phyloP scores from a whole-genome alignment of 345 rosid genomes.

The Hypericum androsaemum region DNA sequence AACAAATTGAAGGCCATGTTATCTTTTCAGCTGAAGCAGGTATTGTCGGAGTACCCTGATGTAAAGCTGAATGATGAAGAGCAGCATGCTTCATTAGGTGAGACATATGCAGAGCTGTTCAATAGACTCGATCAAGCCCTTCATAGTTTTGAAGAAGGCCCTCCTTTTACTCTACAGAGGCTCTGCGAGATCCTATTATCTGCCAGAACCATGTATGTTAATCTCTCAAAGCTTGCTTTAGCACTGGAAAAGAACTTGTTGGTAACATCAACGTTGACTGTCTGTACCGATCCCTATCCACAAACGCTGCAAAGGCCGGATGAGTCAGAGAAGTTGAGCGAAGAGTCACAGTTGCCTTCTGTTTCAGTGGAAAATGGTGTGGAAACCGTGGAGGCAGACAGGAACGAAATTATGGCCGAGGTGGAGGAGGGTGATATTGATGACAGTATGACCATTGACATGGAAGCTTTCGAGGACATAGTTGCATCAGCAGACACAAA shows the following conservation, averaged over 20 bases:
- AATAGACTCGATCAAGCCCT: conserved; percentile 71
- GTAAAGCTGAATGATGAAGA: conserved; percentile 49
- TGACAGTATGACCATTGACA: conserved; percentile 56
- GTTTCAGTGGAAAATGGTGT: conserved; percentile 43
- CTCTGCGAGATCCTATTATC: conserved; percentile 81
- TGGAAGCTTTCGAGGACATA: conserved; percentile 52
- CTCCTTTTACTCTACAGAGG: conserved; percentile 94
- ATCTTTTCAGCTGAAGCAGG: conserved; percentile 89
- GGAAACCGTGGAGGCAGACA: conserved; percentile 44
- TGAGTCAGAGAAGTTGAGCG: conserved; percentile 21
- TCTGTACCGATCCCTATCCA: conserved; percentile 32
- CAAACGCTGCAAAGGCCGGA: conserved; percentile 26
- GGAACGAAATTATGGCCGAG: conserved; percentile 66
- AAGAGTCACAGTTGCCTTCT: conserved; percentile 21
- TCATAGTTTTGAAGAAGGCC: conserved; percentile 65
- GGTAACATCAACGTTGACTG: conserved; percentile 59
- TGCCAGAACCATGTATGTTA: conserved; percentile 70
- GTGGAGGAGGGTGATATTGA: conserved; percentile 58
- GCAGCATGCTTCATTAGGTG: conserved; percentile 60
- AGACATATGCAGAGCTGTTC: conserved; percentile 48
- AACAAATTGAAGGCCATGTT: conserved; percentile 60
- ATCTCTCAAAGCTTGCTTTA: conserved; percentile 81
- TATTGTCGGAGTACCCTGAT: conserved; percentile 78
- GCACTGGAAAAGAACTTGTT: conserved; percentile 91
- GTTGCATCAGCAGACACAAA: conserved; percentile 42